Conservation (phyloP, 179 eudicot species). For the Silene vulgaris region DNA sequence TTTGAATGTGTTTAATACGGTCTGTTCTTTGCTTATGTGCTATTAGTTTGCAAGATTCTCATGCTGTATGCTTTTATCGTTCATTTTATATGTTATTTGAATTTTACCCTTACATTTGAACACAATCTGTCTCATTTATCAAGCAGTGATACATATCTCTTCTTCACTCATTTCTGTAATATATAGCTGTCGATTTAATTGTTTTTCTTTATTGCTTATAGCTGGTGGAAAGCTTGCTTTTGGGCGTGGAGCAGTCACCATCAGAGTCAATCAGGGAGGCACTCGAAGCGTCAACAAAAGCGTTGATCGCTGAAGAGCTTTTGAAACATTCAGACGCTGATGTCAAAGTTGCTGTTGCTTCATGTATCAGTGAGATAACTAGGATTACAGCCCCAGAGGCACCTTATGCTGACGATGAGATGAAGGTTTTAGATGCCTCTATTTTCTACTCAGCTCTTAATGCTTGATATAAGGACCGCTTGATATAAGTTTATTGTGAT, state of each 20-base stretch:
- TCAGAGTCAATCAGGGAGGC: conserved; percentile 61
- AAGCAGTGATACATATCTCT: neutral
- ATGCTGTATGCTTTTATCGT: too few species aligned
- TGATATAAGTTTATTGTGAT: neutral
- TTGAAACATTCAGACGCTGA: conserved; percentile 59
- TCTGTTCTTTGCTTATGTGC: too few species aligned
- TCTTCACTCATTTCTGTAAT: neutral
- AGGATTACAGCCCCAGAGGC: conserved; percentile 94
- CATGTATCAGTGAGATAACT: conserved; percentile 88
- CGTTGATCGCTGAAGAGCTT: conserved; percentile 54
- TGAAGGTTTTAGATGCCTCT: conserved; percentile 50
- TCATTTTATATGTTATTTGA: too few species aligned
- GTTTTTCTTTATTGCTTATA: conserved; percentile 21
- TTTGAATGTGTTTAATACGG: too few species aligned
- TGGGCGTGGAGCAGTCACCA: conserved; percentile 77
- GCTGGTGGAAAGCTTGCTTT: conserved; percentile 51
- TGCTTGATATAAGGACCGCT: neutral
- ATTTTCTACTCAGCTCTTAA: neutral
- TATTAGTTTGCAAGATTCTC: too few species aligned
- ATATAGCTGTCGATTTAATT: neutral
- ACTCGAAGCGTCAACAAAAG: conserved; percentile 53
- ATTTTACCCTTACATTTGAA: neutral
- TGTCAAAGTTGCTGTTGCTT: conserved; percentile 74
- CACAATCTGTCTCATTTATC: neutral
- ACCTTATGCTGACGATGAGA: conserved; percentile 68